A percentile compares a stretch with the other conserved stretches of the same genome.
phyloP scores from a whole-genome alignment of 192 early-diverging fungal genomes.

The Paraglomus brasilianum region DNA sequence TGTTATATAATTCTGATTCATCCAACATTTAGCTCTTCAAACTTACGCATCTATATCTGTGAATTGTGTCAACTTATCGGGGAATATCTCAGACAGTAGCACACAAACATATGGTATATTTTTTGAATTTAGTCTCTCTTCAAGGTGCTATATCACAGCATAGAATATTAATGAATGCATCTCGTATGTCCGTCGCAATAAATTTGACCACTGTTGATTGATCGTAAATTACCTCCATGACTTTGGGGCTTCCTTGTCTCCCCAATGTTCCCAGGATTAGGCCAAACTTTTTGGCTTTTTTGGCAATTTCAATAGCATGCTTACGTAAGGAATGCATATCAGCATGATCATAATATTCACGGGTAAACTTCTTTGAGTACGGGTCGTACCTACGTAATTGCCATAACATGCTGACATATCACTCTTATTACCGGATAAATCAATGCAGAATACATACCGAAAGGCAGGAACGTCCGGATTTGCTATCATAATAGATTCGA shows the following conservation, averaged over 20 bases:
- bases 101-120: conserved; percentile 69
- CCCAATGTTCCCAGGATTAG: conserved; percentile 95
- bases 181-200: background rate
- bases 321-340: conserved; percentile 88
- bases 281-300: conserved; percentile 77
- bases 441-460: conserved; percentile 44
- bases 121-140: conserved; percentile 59
- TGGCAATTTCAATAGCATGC: conserved; percentile 76
- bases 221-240: conserved; percentile 62
- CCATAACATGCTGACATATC: background rate
- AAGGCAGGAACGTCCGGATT: conserved; percentile 89
- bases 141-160: conserved; percentile 55
- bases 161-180: background rate
- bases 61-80: conserved; percentile 88
- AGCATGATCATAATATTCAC: conserved; percentile 89
- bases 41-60: conserved; percentile 74
- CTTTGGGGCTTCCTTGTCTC: conserved; percentile 91
- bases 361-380: conserved; percentile 87
- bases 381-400: conserved; percentile 75
- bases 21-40: too few relatives aligned
- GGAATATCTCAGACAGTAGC: conserved; percentile 93
- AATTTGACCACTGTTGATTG: background rate
- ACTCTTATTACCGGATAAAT: background rate
- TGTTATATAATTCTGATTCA: too few relatives aligned
- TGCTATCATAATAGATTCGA: conserved; percentile 98